Evolutionary conservation across 768 basidiomycete genomes (phyloP).

Genomic region (Hypsizygus marmoreus): DNA sequence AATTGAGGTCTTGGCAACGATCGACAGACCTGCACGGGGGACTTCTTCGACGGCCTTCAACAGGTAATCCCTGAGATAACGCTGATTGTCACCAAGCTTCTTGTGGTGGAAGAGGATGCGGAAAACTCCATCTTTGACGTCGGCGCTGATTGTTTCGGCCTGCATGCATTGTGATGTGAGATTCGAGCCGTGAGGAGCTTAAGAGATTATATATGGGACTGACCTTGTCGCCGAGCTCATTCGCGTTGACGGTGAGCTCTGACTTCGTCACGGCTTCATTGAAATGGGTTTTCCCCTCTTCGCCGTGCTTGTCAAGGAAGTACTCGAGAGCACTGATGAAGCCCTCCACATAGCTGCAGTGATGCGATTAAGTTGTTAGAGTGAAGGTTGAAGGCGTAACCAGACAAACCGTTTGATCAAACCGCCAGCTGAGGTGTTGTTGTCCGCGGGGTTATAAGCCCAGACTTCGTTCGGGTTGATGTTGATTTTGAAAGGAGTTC

Average conservation of each 20-base stretch:
- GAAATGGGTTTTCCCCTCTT: slow-evolving; percentile 38
- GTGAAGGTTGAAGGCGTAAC: not conserved
- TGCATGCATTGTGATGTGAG: too few relatives aligned
- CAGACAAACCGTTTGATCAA: slow-evolving; percentile 25
- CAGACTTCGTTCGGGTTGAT: slow-evolving; percentile 36
- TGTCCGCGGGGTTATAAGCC: slow-evolving; percentile 31
- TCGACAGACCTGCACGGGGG: slow-evolving; percentile 31
- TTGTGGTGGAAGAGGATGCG: slow-evolving; percentile 37
- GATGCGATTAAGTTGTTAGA: not conserved
- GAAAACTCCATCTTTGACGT: slow-evolving; percentile 41
- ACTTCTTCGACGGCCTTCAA: slow-evolving; percentile 34
- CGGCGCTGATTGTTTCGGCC: slow-evolving; percentile 32
- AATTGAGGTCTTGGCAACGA: slow-evolving; percentile 32
- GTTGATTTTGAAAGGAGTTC: slow-evolving; percentile 31
- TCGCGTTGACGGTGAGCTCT: slow-evolving; percentile 35
- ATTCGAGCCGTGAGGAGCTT: too few relatives aligned
- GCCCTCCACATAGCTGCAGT: slow-evolving; percentile 36
- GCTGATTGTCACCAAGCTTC: slow-evolving; percentile 34
- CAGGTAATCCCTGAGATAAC: slow-evolving; percentile 24
- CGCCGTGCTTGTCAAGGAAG: slow-evolving; percentile 33
- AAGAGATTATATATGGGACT: too few relatives aligned
- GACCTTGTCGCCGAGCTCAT: slow-evolving; percentile 32
- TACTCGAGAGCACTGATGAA: slow-evolving; percentile 32
- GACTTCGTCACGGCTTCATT: slow-evolving; percentile 36
- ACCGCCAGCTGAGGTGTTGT: slow-evolving; percentile 23